phyloP scores from a whole-genome alignment of 2,329 filamentous ascomycete genomes.

The Aureobasidium sp. region DNA sequence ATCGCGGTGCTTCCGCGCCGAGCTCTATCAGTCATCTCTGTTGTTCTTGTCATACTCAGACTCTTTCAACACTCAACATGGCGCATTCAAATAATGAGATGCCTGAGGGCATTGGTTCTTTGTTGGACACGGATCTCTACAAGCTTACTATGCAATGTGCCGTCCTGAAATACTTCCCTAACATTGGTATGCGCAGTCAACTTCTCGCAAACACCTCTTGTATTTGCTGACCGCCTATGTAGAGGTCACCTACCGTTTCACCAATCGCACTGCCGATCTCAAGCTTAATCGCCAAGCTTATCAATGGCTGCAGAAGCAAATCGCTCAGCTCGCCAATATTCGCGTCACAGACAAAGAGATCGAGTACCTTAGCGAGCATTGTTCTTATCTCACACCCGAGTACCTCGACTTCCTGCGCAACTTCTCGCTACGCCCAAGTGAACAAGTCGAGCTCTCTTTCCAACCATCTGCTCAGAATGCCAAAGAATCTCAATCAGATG shows the following conservation, averaged over 20 bases:
- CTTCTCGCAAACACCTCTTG: neutral
- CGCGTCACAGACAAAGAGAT: constrained; percentile 73
- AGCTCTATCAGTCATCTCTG: neutral
- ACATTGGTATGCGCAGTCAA: constrained; percentile 39
- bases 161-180: constrained; percentile 83
- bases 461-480: constrained; percentile 31
- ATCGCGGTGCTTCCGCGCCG: constrained; percentile 2
- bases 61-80: constrained; percentile 10
- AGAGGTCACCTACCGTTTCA: constrained; percentile 86
- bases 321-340: constrained; percentile 77
- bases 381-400: constrained; percentile 67
- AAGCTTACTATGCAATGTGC: constrained; percentile 99
- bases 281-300: constrained; percentile 78
- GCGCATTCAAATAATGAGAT: constrained; percentile 15
- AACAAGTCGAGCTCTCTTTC: constrained; percentile 72
- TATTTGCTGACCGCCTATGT: constrained; percentile 15
- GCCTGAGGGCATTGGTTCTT: constrained; percentile 37
- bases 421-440: constrained; percentile 72
- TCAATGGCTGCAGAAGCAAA: constrained; percentile 76
- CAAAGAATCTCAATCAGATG: constrained; percentile 49
- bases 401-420: constrained; percentile 77
- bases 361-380: constrained; percentile 68
- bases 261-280: constrained; percentile 91
- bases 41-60: neutral
- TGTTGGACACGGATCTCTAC: constrained; percentile 65